Base-by-base conservation (phyloP, 805 yeast genomes). In the Pichia membranifaciens region DNA sequence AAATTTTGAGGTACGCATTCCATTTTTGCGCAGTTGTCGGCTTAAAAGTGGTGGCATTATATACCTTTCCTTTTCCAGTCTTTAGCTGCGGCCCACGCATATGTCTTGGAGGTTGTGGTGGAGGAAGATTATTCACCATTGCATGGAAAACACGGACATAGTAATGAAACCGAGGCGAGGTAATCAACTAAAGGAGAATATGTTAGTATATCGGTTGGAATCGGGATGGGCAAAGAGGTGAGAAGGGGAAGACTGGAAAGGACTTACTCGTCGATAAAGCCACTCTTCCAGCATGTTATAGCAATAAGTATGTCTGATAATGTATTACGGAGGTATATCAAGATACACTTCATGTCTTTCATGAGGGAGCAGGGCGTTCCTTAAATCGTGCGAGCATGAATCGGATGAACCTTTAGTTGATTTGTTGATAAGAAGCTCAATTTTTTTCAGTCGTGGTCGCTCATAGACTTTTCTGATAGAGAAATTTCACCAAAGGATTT, bases 101-200 rank as follows among this genome's bases (percentile, higher is more conserved):
- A 32, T 6, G 18, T 15, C 15, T 41, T 54, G 54, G 68, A 52
- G 47, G 64, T n/a, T 51, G 47, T 4, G 76, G 75, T 13, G 75
- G 71, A 2, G 79, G 78, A 5, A 81, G 69, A 2, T 83, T 75
- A 56, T 85, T 85, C 31, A 85, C 73, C 48, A 71, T 72, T 35
- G 84, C 83, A 57, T 84, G 84, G 1, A 85, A 67, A 12, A 69
- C 65, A 35, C 79, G 67, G 4, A 84, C 95, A 68, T 82, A 77
- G 23, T 75, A 66, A 54, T 83, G 79, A 56, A 85, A 85, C 0
- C 74, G 68, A 2, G 72, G 75, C 10, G 87, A 81, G 40, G 68
- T 69, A 62, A 84, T 70, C 13, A 85, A 67, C 67, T 68, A 32
- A 43, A 36, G 20, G 12, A 16, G 12, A 36, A 13, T 16, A 36